These are phyloP conservation scores for Fusarium sp. DNA, from an alignment of 2,329 filamentous ascomycete genomes.

Conservation along the genomic window DNA sequence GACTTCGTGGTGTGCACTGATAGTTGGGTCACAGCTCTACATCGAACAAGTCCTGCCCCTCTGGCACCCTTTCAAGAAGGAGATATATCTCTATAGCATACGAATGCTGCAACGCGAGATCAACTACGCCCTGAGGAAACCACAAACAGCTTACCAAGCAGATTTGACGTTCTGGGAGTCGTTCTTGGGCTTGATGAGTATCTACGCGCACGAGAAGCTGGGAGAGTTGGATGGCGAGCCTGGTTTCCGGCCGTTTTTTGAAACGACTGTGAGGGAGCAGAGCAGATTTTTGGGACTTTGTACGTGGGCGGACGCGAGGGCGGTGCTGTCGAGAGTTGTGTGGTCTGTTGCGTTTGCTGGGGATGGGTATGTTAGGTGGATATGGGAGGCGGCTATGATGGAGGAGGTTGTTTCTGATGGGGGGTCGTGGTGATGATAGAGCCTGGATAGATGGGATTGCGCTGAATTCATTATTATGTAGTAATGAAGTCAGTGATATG, in stretches of 20 bases:
- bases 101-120: slow-evolving; percentile 13
- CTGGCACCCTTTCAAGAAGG: background rate
- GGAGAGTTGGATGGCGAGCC: slow-evolving; percentile 3
- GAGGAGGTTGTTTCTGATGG: background rate
- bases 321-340: background rate
- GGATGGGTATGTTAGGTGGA: background rate
- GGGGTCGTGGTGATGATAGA: background rate
- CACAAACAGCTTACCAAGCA: background rate
- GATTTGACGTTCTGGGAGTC: slow-evolving; percentile 10
- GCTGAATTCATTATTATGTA: background rate
- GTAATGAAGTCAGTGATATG: too few species aligned
- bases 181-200: slow-evolving; percentile 1
- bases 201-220: background rate
- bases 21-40: background rate
- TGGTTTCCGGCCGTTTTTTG: background rate
- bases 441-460: background rate
- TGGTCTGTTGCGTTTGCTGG: slow-evolving; percentile 6
- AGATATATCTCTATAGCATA: slow-evolving; percentile 14
- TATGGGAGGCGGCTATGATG: slow-evolving; percentile 1
- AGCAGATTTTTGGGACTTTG: background rate
- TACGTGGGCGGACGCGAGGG: slow-evolving; percentile 11
- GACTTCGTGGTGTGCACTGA: slow-evolving; percentile 14
- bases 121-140: background rate
- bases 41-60: background rate
- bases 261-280: background rate